Evolutionary conservation across 805 yeast genomes (phyloP).

Genomic region (Candida alai): DNA sequence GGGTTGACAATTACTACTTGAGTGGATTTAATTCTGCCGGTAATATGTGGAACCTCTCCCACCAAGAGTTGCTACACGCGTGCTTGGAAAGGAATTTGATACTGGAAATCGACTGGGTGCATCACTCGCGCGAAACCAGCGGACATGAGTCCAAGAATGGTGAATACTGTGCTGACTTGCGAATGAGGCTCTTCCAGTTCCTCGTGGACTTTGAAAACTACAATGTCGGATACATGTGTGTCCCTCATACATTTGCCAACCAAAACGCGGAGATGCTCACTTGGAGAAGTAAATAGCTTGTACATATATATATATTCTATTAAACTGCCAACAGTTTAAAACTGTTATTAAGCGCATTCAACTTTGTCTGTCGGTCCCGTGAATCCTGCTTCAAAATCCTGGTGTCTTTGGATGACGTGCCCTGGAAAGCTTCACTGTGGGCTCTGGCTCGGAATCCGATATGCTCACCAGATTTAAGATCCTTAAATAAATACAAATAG

Average conservation of each 20-base stretch:
- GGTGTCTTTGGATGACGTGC: background rate
- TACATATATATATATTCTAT: conserved; percentile 1
- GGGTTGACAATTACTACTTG: conserved; percentile 50
- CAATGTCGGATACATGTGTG: conserved; percentile 37
- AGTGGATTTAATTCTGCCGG: conserved; percentile 34
- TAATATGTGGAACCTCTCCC: conserved; percentile 43
- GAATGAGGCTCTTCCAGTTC: conserved; percentile 38
- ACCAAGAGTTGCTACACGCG: conserved; percentile 49
- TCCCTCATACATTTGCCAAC: conserved; percentile 14
- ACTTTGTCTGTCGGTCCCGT: conserved; percentile 4
- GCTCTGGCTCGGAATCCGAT: conserved; percentile 48
- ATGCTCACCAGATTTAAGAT: conserved; percentile 47
- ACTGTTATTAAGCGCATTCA: background rate
- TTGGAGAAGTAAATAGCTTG: conserved; percentile 1
- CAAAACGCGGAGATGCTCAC: conserved; percentile 2
- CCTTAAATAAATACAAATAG: conserved; percentile 60
- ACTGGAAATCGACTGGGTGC: conserved; percentile 19
- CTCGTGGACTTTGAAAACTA: conserved; percentile 36
- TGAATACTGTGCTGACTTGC: conserved; percentile 24
- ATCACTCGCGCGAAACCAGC: conserved; percentile 11
- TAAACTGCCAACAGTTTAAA: background rate
- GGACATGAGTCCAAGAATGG: too few relatives aligned
- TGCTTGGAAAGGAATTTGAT: conserved; percentile 57
- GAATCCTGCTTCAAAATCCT: conserved; percentile 2
- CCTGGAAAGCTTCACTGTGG: conserved; percentile 40